Percentiles rank a stretch among this genome's conserved stretches.
These are phyloP conservation scores for Bipolaris bicolor DNA, from an alignment of 2,329 filamentous ascomycete genomes.

Conservation along the genomic window DNA sequence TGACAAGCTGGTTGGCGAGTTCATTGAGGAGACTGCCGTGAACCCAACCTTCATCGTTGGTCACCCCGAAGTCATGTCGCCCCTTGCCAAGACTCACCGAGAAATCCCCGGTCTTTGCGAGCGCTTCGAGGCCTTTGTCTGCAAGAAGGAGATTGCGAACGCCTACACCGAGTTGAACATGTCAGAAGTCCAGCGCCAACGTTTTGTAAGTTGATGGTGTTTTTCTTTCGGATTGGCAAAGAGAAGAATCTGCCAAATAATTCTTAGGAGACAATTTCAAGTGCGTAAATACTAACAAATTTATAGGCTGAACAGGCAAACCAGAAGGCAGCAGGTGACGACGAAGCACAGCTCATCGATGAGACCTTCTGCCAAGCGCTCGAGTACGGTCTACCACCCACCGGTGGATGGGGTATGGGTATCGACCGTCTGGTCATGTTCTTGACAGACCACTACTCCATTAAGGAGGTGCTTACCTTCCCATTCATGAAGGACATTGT, in stretches of 20 bases:
- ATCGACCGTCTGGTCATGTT: conserved; percentile 96
- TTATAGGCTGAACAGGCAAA: conserved; percentile 78
- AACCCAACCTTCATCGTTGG: conserved; percentile 91
- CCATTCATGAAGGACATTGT: conserved; percentile 88
- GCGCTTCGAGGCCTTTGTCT: conserved; percentile 96
- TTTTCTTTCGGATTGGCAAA: too few species aligned
- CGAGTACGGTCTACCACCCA: conserved; percentile 87
- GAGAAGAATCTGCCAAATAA: too few species aligned
- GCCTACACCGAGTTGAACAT: conserved; percentile 98
- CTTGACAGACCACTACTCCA: conserved; percentile 92
- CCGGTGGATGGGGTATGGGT: conserved; percentile 95
- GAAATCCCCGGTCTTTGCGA: conserved; percentile 81
- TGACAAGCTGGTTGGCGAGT: conserved; percentile 90
- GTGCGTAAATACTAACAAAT: conserved; percentile 8
- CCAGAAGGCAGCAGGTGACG: conserved; percentile 92
- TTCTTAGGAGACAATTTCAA: not conserved
- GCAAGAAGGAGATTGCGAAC: conserved; percentile 96
- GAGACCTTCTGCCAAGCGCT: conserved; percentile 92
- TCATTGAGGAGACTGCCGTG: conserved; percentile 90
- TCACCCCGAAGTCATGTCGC: conserved; percentile 89
- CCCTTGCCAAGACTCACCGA: conserved; percentile 94
- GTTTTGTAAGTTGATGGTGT: conserved; percentile 62
- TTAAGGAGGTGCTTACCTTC: conserved; percentile 95
- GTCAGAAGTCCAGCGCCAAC: conserved; percentile 83
- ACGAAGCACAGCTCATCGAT: conserved; percentile 94